These are phyloP conservation scores for Hymenoscyphus repandus DNA, from an alignment of 2,329 filamentous ascomycete species.

Conservation along the genomic window DNA sequence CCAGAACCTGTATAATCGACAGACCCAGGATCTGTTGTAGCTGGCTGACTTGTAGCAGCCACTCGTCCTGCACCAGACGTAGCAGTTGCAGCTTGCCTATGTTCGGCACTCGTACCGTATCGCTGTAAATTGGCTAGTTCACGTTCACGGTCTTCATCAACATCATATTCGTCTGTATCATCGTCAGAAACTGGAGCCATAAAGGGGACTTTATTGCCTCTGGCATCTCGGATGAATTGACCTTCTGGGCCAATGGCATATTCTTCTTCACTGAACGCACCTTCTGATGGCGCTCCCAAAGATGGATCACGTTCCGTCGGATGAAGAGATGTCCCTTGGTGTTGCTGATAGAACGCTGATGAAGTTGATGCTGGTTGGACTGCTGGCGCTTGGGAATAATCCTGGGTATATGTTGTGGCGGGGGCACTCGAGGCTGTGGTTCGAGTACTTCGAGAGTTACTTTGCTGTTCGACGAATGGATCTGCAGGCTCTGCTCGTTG, in stretches of 20 bases:
- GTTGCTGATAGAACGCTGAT: slow-evolving; percentile 41
- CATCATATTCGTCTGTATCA: slow-evolving; percentile 54
- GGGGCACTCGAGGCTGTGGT: slow-evolving; percentile 12
- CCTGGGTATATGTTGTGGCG: slow-evolving; percentile 29
- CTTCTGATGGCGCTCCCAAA: slow-evolving; percentile 43
- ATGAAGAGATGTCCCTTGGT: slow-evolving; percentile 29
- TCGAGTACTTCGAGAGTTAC: slow-evolving; percentile 25
- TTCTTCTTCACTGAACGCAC: slow-evolving; percentile 64
- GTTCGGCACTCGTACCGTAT: slow-evolving; percentile 26
- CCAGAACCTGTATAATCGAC: slow-evolving; percentile 63
- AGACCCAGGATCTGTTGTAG: slow-evolving; percentile 12
- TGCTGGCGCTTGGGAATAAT: slow-evolving; percentile 39
- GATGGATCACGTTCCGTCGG: slow-evolving; percentile 38
- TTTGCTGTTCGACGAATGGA: slow-evolving; percentile 50
- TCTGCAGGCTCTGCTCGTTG: slow-evolving; percentile 55
- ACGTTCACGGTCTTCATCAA: slow-evolving; percentile 24
- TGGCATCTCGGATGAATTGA: slow-evolving; percentile 54
- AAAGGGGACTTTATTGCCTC: slow-evolving; percentile 53
- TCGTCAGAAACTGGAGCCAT: slow-evolving; percentile 44
- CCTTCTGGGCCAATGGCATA: slow-evolving; percentile 60
- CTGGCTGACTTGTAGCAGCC: slow-evolving; percentile 14
- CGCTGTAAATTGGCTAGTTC: slow-evolving; percentile 22
- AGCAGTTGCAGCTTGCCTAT: slow-evolving; percentile 21
- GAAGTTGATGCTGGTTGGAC: slow-evolving; percentile 36
- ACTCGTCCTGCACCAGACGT: slow-evolving; percentile 10